Percentiles rank a stretch among this genome's conserved stretches.
Evolutionary conservation across 2,329 filamentous ascomycete genomes (phyloP).

Genomic region (Mycocentrospora acerina): DNA sequence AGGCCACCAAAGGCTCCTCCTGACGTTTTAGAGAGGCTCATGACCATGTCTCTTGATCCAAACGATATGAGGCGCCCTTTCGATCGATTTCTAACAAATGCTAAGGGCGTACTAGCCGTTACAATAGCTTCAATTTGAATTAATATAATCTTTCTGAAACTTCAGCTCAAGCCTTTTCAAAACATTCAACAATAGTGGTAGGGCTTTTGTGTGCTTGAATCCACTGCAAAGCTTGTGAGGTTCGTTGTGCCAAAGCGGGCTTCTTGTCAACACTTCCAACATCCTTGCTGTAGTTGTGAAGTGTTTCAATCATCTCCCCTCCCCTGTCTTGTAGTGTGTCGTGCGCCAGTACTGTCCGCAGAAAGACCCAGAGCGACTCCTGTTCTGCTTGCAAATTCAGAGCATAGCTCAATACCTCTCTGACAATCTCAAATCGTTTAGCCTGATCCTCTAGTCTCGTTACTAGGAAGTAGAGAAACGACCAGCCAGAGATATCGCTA

Average conservation of each 20-base stretch:
- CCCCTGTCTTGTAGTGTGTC: constrained; percentile 10
- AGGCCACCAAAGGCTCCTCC: constrained; percentile 4
- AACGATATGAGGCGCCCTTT: constrained; percentile 1
- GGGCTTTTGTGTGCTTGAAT: constrained; percentile 11
- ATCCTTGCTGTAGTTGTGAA: constrained; percentile 9
- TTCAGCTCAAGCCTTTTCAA: neutral
- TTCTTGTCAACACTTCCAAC: constrained; percentile 2
- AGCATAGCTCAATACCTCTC: constrained; percentile 26
- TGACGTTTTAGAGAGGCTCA: constrained; percentile 1
- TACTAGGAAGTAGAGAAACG: constrained; percentile 35
- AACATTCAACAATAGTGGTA: neutral
- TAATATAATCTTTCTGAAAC: neutral
- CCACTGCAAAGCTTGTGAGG: constrained; percentile 16
- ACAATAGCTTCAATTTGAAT: constrained; percentile 14
- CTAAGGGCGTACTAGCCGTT: constrained; percentile 15
- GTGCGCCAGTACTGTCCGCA: constrained; percentile 26
- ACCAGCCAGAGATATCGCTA: constrained; percentile 41
- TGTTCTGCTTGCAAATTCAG: constrained; percentile 22
- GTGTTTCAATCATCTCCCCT: constrained; percentile 5
- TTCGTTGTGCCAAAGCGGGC: constrained; percentile 3
- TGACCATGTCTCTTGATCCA: neutral
- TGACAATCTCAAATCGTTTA: constrained; percentile 15
- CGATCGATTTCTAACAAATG: constrained; percentile 8
- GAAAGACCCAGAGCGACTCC: constrained; percentile 39
- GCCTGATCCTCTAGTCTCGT: constrained; percentile 9